A percentile compares a stretch with the other conserved stretches of the same genome.
phyloP scores from a whole-genome alignment of 1,139 yeast genomes.

The Kazachstania sp. region DNA sequence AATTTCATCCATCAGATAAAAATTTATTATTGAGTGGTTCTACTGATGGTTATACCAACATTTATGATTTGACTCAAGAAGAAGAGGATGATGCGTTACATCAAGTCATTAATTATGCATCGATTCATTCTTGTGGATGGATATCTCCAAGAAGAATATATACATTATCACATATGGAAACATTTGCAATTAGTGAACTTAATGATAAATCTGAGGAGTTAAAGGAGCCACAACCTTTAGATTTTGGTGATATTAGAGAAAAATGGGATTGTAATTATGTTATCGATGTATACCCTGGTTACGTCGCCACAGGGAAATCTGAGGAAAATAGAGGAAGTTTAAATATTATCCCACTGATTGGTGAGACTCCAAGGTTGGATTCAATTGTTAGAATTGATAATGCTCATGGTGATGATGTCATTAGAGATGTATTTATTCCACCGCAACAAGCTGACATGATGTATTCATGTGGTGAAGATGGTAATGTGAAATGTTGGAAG shows the following conservation, averaged over 20 bases:
- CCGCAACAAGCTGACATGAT: conserved; percentile 35
- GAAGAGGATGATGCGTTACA: conserved; percentile 83
- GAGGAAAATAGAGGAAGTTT: conserved; percentile 41
- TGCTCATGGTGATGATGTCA: conserved; percentile 87
- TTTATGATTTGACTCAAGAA: conserved; percentile 56
- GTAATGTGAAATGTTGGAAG: conserved; percentile 61
- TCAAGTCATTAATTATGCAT: conserved; percentile 77
- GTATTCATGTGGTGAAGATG: conserved; percentile 87
- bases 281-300: conserved; percentile 62
- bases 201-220: conserved; percentile 46
- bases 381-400: conserved; percentile 38
- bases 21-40: conserved; percentile 74
- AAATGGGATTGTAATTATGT: conserved; percentile 82
- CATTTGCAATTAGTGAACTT: conserved; percentile 67
- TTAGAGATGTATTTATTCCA: conserved; percentile 53
- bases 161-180: conserved; percentile 88
- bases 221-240: conserved; percentile 52
- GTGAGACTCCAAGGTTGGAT: conserved; percentile 40
- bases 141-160: conserved; percentile 51
- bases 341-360: conserved; percentile 41
- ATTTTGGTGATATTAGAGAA: conserved; percentile 70
- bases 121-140: conserved; percentile 82
- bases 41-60: conserved; percentile 85
- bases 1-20: conserved; percentile 64
- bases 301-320: conserved; percentile 55